Evolutionary conservation across 441 rosid species (phyloP).

Genomic region (Mallotus japonicus): DNA sequence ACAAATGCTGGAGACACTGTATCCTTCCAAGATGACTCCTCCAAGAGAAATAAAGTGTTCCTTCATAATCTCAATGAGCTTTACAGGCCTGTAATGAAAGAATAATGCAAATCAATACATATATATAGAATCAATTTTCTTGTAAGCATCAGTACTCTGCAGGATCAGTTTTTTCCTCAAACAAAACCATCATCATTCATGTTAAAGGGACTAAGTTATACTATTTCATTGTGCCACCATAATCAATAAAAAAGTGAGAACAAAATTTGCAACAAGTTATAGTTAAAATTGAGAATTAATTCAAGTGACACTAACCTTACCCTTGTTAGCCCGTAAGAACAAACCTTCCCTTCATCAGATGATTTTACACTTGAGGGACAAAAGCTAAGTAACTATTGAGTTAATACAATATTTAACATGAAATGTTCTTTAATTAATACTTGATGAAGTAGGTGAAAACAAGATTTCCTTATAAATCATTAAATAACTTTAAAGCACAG

Average conservation of each 20-base stretch:
- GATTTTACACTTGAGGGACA: neutral
- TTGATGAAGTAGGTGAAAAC: neutral
- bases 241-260: neutral
- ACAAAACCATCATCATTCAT: neutral
- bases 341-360: neutral
- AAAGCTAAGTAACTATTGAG: neutral
- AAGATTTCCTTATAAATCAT: neutral
- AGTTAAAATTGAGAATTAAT: neutral
- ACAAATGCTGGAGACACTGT: slow-evolving; percentile 58
- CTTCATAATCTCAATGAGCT: slow-evolving; percentile 80
- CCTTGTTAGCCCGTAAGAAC: too few relatives aligned
- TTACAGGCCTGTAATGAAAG: slow-evolving; percentile 64
- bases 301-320: neutral
- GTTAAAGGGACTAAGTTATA: neutral
- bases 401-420: neutral
- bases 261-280: neutral
- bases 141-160: neutral
- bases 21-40: slow-evolving; percentile 81
- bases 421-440: neutral
- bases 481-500: neutral
- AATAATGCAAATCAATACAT: slow-evolving; percentile 6
- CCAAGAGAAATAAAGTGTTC: slow-evolving; percentile 71
- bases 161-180: slow-evolving; percentile 7
- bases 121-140: too few relatives aligned
- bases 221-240: slow-evolving; percentile 3